Evolutionary conservation across 192 early-diverging fungal species (phyloP).

Genomic region (Spinellus fusiger): DNA sequence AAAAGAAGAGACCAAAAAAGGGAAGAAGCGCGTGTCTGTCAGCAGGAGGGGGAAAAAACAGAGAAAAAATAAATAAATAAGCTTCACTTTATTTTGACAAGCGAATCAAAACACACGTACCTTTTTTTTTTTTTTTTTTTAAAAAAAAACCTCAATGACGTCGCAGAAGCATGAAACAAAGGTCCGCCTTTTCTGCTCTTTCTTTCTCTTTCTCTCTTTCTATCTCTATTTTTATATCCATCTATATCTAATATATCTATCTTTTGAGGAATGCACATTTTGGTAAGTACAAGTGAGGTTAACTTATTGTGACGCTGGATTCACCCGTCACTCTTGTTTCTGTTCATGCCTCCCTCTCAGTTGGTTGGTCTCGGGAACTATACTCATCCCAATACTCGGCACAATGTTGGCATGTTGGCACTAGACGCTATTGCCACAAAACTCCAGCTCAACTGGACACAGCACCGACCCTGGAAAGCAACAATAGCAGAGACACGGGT

Average conservation of each 20-base stretch:
- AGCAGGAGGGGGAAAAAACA: too few species aligned
- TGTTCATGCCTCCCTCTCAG: conserved; percentile 13
- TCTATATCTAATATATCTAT: not conserved
- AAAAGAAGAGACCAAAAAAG: not conserved
- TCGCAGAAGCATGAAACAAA: not conserved
- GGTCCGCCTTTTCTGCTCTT: not conserved
- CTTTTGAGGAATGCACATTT: not conserved
- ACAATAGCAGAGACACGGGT: not conserved
- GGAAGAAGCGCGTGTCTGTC: conserved; percentile 5
- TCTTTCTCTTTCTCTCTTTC: not conserved
- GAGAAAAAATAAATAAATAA: not conserved
- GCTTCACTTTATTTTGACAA: not conserved
- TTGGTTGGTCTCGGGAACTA: conserved; percentile 72
- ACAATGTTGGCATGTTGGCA: conserved; percentile 70
- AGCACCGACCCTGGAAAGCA: conserved; percentile 24
- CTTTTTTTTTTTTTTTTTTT: too few species aligned
- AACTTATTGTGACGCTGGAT: too few species aligned
- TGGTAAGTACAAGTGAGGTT: too few species aligned
- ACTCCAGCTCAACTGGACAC: conserved; percentile 38
- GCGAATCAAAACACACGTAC: not conserved
- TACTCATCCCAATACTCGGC: conserved; percentile 55
- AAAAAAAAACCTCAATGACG: not conserved
- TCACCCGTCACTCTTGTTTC: not conserved
- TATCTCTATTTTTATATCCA: not conserved
- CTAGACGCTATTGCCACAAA: conserved; percentile 48